Base-by-base conservation (phyloP, 345 rosid species). In the Firmiana major region DNA sequence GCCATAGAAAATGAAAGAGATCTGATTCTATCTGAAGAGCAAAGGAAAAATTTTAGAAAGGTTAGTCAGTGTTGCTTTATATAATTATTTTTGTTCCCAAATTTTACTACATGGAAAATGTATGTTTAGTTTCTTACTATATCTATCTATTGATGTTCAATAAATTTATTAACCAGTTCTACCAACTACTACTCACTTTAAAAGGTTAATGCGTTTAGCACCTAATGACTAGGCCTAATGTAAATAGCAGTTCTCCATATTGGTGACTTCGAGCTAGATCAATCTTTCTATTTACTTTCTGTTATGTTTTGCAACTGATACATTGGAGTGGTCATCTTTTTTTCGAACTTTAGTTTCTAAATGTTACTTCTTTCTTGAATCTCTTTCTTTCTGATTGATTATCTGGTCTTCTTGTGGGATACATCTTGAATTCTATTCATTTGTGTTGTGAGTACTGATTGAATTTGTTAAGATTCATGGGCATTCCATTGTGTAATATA, bases 1-100 rank as follows among this genome's bases (percentile, higher is more conserved):
- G 99, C 98, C 70, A 72, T 97, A 75, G 92, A 84, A 77, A 91
- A 92, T 75, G 98, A 97, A 84, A 86, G 81, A 83, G 97, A 92
- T 70, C 81, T 87, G 72, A 75, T 85, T 82, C 94, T 92, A 79
- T 86, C 98, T 48, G 98, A 91, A 82, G 97, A 90, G 72, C 97
- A 92, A 40, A 89, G 77, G 80, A 89, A 84, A 79, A 86, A 87
- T 77, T 94, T 89, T 84, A 88, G 85, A 85, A 90, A 90, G 98
- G 99, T 94, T 58, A 48, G 89, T 53, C 45, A 16, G 80, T 80
- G 42, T 51, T 43, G 17, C 67, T 77, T 55, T 40, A 4, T 54
- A 59, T 15, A 73, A 73, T 38, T 54, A 15, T 21, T 72, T 12
- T 54, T 21, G 1, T 55, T 36, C 46, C 26, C 22, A 49, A 48